Evolutionary conservation across 805 yeast species (phyloP).

Genomic region (Kazachstania taianensis): DNA sequence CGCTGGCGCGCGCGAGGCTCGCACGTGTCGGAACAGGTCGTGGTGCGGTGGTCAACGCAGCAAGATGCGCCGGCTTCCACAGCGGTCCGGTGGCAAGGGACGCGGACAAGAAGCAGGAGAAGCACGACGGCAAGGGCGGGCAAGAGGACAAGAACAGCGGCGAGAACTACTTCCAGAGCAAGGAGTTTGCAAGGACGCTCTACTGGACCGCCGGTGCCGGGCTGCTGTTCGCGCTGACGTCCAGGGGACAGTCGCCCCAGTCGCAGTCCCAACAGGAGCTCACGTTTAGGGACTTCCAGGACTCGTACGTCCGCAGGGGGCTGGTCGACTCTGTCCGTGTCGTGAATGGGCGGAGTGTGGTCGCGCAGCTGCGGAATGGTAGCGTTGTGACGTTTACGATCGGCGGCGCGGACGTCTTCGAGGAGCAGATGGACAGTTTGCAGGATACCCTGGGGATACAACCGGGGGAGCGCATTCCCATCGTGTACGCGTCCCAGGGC

Average conservation of each 20-base stretch:
- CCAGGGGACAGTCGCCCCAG: conserved; percentile 13
- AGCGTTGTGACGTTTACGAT: conserved; percentile 64
- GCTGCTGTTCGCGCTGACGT: conserved; percentile 29
- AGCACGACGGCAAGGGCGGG: conserved; percentile 9
- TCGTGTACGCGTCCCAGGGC: conserved; percentile 60
- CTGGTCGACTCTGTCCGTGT: conserved; percentile 66
- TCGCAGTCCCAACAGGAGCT: conserved; percentile 15
- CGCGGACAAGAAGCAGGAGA: conserved; percentile 1
- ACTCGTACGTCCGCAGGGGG: conserved; percentile 68
- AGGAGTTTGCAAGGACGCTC: conserved; percentile 33
- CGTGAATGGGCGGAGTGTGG: conserved; percentile 61
- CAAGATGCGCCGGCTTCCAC: too few species aligned
- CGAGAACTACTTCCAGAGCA: conserved; percentile 33
- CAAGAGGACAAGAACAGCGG: conserved; percentile 22
- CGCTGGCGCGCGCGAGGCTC: background rate
- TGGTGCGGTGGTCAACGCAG: too few species aligned
- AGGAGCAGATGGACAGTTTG: conserved; percentile 64
- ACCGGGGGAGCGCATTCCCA: conserved; percentile 63
- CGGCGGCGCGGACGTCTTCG: conserved; percentile 79
- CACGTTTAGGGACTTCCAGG: conserved; percentile 76
- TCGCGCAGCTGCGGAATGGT: conserved; percentile 48
- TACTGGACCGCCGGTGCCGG: conserved; percentile 33
- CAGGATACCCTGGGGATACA: conserved; percentile 66
- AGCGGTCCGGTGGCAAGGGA: background rate
- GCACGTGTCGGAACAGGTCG: too few species aligned